phyloP scores from a whole-genome alignment of 2,329 filamentous ascomycete genomes.

The Penicillium fuscoglaucum region DNA sequence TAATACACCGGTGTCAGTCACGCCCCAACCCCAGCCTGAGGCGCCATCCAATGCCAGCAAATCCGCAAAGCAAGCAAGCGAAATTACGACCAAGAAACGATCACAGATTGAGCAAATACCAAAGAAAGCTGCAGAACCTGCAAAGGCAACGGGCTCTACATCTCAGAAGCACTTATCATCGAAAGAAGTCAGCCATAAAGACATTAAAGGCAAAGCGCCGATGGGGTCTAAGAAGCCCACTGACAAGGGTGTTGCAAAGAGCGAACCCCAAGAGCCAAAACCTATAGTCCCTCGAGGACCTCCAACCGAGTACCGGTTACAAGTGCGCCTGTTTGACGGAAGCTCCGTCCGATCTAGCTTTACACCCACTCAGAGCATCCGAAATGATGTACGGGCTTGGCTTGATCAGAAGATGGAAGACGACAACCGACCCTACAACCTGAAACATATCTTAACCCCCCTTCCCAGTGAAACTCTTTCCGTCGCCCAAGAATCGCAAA shows the following conservation, averaged over 20 bases:
- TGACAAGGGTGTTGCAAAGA: constrained; percentile 5
- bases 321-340: constrained; percentile 82
- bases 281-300: constrained; percentile 20
- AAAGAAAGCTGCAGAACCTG: constrained; percentile 28
- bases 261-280: constrained; percentile 13
- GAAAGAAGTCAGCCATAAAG: constrained; percentile 61
- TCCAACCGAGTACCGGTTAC: constrained; percentile 59
- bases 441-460: constrained; percentile 81
- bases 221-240: constrained; percentile 14
- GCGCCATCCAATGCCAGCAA: constrained; percentile 1
- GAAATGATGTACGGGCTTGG: constrained; percentile 70
- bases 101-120: background rate
- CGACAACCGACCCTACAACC: constrained; percentile 68
- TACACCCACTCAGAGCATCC: constrained; percentile 61
- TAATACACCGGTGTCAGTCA: constrained; percentile 13
- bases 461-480: constrained; percentile 73
- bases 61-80: constrained; percentile 2
- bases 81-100: background rate
- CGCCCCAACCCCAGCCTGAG: constrained; percentile 16
- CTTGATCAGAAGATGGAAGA: constrained; percentile 65
- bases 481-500: constrained; percentile 69
- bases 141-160: constrained; percentile 44
- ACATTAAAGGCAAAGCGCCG: constrained; percentile 41
- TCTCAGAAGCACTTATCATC: constrained; percentile 64
- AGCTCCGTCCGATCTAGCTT: constrained; percentile 75